These are phyloP conservation scores for Boletellus ananiceps DNA, from an alignment of 768 basidiomycete species.

Conservation along the genomic window DNA sequence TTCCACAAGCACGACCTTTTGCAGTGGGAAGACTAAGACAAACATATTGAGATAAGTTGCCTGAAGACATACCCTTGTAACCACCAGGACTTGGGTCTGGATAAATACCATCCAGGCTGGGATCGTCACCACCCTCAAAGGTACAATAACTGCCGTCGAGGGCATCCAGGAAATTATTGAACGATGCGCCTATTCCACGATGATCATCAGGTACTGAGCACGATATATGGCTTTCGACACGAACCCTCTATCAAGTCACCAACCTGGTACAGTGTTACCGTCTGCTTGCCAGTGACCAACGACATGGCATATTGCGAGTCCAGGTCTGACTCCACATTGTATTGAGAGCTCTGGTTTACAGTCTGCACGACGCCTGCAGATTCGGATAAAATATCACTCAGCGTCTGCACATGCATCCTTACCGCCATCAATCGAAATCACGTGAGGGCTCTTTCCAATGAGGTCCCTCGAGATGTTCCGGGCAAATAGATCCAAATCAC, in stretches of 20 bases:
- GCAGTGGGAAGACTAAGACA: too few relatives aligned
- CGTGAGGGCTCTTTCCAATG: slow-evolving; percentile 22
- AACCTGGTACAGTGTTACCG: slow-evolving; percentile 31
- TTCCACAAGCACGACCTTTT: slow-evolving; percentile 35
- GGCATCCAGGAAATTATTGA: slow-evolving; percentile 35
- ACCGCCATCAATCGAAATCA: slow-evolving; percentile 37
- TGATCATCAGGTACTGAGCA: neutral
- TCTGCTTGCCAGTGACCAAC: slow-evolving; percentile 26
- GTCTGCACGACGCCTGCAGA: slow-evolving; percentile 27
- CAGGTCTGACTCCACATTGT: slow-evolving; percentile 29
- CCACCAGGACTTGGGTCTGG: slow-evolving; percentile 24
- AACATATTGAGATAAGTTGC: too few relatives aligned
- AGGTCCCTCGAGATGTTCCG: slow-evolving; percentile 16
- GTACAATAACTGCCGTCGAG: slow-evolving; percentile 33
- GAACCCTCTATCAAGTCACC: slow-evolving; percentile 27
- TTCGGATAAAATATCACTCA: neutral
- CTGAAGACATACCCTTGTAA: slow-evolving; percentile 12
- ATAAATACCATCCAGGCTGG: slow-evolving; percentile 22
- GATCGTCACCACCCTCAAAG: slow-evolving; percentile 33
- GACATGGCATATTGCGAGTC: slow-evolving; percentile 33
- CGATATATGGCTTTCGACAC: neutral
- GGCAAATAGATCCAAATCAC: slow-evolving; percentile 34
- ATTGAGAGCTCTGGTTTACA: slow-evolving; percentile 3
- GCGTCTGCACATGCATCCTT: neutral
- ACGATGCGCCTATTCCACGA: slow-evolving; percentile 21